Evolutionary conservation across 805 yeast species (phyloP), one percentile per base, ranked within the genome.

Genomic region (Blastobotrys americana): DNA sequence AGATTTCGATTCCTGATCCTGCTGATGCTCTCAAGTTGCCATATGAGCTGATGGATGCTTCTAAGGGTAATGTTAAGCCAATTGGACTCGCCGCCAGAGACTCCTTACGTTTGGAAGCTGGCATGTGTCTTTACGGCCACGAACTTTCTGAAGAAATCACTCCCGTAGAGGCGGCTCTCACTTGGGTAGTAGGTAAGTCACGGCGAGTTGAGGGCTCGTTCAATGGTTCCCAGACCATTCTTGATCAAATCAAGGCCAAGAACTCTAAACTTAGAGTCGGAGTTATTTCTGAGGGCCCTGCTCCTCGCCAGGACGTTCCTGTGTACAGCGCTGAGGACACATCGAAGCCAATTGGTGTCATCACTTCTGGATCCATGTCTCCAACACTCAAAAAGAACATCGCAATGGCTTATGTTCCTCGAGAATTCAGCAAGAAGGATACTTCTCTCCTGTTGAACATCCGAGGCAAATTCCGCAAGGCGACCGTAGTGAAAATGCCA

Each of bases 81-180:
- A 85, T 88, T 55, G 98, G 98, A 3, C 76, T 93, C 42, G 98
- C 97, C n/a, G 97, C 98, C 2, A 80, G 98, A 65, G 98, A 93
- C 64, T 85, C 97, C 8, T 72, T 93, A 53, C 78, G 98, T 59
- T 69, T 93, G 42, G 98, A 93, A 69, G 98, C 98, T 3, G 98
- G 98, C 25, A 85, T 93, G 96, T 93, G 98, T 66, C 72, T 93
- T 44, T 93, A 93, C 58, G 98, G 98, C 2, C 84, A 88, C 61
- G 98, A 93, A 65, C 72, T 93, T 56, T 76, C 74, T 50, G 95
- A 87, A 55, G 63, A 67, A 9, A 78, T 76, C 23, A 82, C 96
- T 2, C 98, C 98, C 8, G 78, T 90, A 3, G 94, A 88, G 55
- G 94, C 93, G 0, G 78, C 93, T 0, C 73, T 93, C 53, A 74